Percentiles rank a stretch among this genome's conserved stretches.
Conservation (phyloP, 164 flowering plant genomes). For the Nymphaea thermarum region DNA sequence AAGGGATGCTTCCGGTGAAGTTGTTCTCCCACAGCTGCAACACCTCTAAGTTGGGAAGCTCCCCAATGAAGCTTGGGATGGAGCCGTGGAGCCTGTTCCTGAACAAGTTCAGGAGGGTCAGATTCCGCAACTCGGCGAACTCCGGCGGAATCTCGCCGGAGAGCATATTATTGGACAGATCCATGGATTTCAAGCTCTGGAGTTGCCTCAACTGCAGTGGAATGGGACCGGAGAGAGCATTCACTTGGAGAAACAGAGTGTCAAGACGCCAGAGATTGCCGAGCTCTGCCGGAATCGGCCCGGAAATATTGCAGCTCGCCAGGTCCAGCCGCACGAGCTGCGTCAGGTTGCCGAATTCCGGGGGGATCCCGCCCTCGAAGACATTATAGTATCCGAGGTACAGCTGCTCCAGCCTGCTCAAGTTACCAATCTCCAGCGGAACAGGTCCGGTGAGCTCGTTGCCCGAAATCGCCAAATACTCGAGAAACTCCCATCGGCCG, state of each 20-base stretch:
- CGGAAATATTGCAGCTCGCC: conserved; percentile 71
- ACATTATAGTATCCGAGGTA: conserved; percentile 75
- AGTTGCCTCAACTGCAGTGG: conserved; percentile 55
- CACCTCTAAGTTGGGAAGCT: conserved; percentile 70
- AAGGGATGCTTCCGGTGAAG: conserved; percentile 78
- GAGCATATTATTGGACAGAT: conserved; percentile 71
- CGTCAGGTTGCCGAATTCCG: conserved; percentile 65
- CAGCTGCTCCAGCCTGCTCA: conserved; percentile 51
- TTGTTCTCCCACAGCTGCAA: conserved; percentile 96
- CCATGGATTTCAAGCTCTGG: conserved; percentile 79
- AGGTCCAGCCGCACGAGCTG: conserved; percentile 57
- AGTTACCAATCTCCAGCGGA: conserved; percentile 70
- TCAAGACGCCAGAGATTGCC: conserved; percentile 67
- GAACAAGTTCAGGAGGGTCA: conserved; percentile 78
- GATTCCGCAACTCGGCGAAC: conserved; percentile 47
- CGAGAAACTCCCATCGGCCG: conserved; percentile 44
- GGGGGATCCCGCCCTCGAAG: conserved; percentile 64
- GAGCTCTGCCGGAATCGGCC: conserved; percentile 69
- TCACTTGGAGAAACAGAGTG: conserved; percentile 78
- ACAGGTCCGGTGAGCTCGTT: conserved; percentile 65
- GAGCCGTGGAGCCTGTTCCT: conserved; percentile 79
- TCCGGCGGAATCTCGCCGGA: conserved; percentile 64
- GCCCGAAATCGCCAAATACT: conserved; percentile 87
- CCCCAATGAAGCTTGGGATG: conserved; percentile 75
- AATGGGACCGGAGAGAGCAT: conserved; percentile 50